Evolutionary conservation across 768 basidiomycete genomes (phyloP).

Genomic region (Boletus tylopilopsis): DNA sequence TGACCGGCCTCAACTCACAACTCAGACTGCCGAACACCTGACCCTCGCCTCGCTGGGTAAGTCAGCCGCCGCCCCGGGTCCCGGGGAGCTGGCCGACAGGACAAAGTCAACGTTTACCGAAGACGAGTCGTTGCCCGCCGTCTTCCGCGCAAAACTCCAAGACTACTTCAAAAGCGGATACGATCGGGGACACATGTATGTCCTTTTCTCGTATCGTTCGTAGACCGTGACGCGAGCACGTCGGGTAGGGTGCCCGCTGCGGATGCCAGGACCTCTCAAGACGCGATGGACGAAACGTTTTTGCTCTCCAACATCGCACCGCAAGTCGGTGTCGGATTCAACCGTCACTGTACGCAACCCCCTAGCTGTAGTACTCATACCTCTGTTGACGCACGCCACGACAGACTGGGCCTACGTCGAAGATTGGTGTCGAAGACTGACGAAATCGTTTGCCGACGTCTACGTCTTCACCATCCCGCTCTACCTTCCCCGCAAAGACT

Average conservation of each 20-base stretch:
- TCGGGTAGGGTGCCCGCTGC: constrained; percentile 85
- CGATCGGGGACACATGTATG: constrained; percentile 95
- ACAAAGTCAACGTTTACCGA: constrained; percentile 77
- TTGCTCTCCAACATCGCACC: constrained; percentile 94
- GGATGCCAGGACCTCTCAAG: constrained; percentile 88
- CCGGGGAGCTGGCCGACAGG: constrained; percentile 58
- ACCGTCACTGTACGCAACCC: constrained; percentile 75
- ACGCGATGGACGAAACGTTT: constrained; percentile 97
- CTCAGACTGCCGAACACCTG: constrained; percentile 91
- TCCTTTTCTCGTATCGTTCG: constrained; percentile 7
- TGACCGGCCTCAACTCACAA: background rate
- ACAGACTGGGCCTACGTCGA: constrained; percentile 96
- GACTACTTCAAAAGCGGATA: constrained; percentile 95
- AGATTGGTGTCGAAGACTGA: constrained; percentile 91
- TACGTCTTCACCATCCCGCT: constrained; percentile 97
- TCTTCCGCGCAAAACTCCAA: constrained; percentile 77
- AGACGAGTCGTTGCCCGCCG: constrained; percentile 69
- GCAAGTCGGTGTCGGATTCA: constrained; percentile 97
- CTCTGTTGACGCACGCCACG: background rate
- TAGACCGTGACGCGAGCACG: background rate
- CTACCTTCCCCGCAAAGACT: constrained; percentile 83
- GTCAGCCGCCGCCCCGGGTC: constrained; percentile 34
- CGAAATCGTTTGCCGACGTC: constrained; percentile 85
- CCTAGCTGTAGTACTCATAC: background rate
- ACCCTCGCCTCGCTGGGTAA: constrained; percentile 71